phyloP scores from a whole-genome alignment of 768 basidiomycete genomes.

The Suillus discolor region DNA sequence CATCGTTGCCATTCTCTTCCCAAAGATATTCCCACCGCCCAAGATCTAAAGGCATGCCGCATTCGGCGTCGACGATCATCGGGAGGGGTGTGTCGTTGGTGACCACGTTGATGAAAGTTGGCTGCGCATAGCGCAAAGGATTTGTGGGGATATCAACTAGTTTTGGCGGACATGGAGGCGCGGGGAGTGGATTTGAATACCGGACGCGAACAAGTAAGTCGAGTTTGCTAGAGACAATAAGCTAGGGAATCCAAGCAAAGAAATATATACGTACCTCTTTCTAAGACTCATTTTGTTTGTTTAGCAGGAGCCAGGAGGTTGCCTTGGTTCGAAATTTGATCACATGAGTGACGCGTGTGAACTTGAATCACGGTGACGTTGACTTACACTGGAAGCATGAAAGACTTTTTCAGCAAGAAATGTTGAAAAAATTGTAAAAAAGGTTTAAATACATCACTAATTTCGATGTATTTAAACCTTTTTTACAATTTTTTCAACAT shows the following conservation, averaged over 20 bases:
- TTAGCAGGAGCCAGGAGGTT: background rate
- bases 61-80: constrained; percentile 96
- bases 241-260: background rate
- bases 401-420: too few relatives aligned
- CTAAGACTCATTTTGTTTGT: constrained; percentile 49
- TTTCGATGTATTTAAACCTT: too few relatives aligned
- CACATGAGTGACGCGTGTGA: too few relatives aligned
- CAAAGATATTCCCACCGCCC: constrained; percentile 82
- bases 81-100: constrained; percentile 84
- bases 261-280: constrained; percentile 45
- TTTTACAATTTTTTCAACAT: too few relatives aligned
- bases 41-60: constrained; percentile 94
- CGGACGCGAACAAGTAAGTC: constrained; percentile 93
- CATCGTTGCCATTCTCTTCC: constrained; percentile 77
- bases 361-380: too few relatives aligned
- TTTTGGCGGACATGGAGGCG: constrained; percentile 97
- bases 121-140: constrained; percentile 83
- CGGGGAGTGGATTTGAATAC: constrained; percentile 91
- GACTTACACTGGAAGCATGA: too few relatives aligned
- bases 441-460: too few relatives aligned
- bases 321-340: too few relatives aligned
- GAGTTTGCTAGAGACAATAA: constrained; percentile 58
- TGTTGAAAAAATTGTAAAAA: too few relatives aligned
- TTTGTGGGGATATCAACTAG: constrained; percentile 90
- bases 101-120: constrained; percentile 81